phyloP scores from a whole-genome alignment of 2,329 filamentous ascomycete species.

The Mollisiaceae sp. region DNA sequence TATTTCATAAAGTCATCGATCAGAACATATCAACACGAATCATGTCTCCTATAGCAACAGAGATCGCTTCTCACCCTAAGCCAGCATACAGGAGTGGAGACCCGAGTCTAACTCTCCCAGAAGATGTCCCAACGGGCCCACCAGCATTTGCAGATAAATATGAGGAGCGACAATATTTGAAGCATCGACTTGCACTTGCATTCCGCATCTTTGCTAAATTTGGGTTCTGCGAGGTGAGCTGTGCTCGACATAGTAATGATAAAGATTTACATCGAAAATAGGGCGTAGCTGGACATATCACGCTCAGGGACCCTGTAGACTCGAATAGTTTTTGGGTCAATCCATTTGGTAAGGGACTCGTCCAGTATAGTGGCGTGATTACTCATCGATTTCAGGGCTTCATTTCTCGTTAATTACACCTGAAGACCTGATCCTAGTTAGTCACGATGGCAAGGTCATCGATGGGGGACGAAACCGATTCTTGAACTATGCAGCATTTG shows the following conservation, averaged over 20 bases:
- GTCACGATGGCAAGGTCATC: slow-evolving; percentile 63
- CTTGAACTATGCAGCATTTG: slow-evolving; percentile 50
- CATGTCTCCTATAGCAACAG: slow-evolving; percentile 13
- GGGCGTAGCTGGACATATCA: slow-evolving; percentile 50
- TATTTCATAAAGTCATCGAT: no score
- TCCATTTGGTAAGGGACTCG: slow-evolving; percentile 50
- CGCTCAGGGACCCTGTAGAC: slow-evolving; percentile 33
- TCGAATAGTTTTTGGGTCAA: slow-evolving; percentile 31
- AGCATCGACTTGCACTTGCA: slow-evolving; percentile 49
- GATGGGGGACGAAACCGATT: slow-evolving; percentile 55
- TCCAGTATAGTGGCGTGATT: slow-evolving; percentile 34
- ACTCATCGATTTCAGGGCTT: slow-evolving; percentile 42
- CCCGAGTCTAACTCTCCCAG: slow-evolving; percentile 21
- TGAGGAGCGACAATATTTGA: slow-evolving; percentile 38
- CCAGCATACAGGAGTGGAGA: slow-evolving; percentile 19
- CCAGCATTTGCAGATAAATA: slow-evolving; percentile 47
- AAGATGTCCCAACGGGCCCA: slow-evolving; percentile 46
- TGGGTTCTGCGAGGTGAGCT: slow-evolving; percentile 45
- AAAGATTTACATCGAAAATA: background rate
- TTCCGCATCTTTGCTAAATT: slow-evolving; percentile 52
- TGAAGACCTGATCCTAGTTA: slow-evolving; percentile 67
- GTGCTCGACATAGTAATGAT: background rate
- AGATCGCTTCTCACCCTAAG: background rate
- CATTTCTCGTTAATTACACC: slow-evolving; percentile 46
- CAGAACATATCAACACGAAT: background rate